Base-by-base conservation (phyloP, 2,329 filamentous ascomycete genomes). In the Stachybotrys chlorohalonatus region DNA sequence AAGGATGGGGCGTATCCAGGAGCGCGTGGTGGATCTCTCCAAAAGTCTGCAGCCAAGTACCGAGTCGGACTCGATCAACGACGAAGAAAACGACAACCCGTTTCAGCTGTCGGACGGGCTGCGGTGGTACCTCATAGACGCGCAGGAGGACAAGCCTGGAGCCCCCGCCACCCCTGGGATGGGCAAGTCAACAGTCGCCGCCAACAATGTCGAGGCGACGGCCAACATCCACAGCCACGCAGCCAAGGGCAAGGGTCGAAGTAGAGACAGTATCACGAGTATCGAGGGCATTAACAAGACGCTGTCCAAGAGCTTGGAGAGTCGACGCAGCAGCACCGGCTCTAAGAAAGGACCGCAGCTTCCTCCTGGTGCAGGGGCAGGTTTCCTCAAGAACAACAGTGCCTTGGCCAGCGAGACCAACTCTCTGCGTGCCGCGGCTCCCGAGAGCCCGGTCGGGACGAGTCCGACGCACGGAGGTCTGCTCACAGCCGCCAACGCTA, bases 71-170 rank as follows among this genome's bases (percentile, higher is more conserved):
- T 79, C 78, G 1, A 63, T 75, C 39, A 77, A 76, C 52, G 79
- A 82, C 11, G 84, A 86, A 47, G 90, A 95, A 60, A 91, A 96
- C 59, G 94, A 97, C 60, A 99, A 99, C 65, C 94, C 94, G 0
- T 99, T 99, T 69, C 92, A 96, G 63, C 79, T 99, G 11, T 96
- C 91, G 0, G 94, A 99, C 64, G 94, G 94, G 3, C 75, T 99
- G 51, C 85, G 93, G 39, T 99, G 94, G 94, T 97, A 96, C 70
- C 81, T 99, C 6, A 86, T 99, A 42, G 93, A 99, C 66, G 94
- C 94, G 0, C 80, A 83, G 2, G 94, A 99, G 71, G 94, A 99
- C 70, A 96, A 96, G 66, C 84, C 90, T 0, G 88, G 88, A 1
- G 92, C 91, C 2, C 94, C 94, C 0, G 86, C 88, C n/a, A 97